phyloP scores from a whole-genome alignment of 2,329 filamentous ascomycete genomes.

The Neoarthrinium moseri region DNA sequence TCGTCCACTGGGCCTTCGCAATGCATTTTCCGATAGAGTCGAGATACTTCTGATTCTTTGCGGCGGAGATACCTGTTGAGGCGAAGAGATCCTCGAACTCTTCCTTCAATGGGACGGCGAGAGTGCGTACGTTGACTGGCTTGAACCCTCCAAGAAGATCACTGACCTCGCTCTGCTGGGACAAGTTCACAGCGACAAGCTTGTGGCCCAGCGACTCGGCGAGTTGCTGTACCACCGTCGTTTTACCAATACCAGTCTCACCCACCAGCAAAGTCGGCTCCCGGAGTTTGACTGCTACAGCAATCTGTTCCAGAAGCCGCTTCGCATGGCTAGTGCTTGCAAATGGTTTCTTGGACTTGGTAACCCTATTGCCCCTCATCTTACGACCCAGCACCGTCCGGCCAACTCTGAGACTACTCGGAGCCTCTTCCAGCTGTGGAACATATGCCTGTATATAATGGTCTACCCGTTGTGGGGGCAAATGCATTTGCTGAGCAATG shows the following conservation, averaged over 20 bases:
- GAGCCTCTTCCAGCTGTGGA: conserved; percentile 64
- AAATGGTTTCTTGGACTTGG: conserved; percentile 66
- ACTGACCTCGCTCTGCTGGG: conserved; percentile 96
- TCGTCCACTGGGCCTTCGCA: conserved; percentile 82
- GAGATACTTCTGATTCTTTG: conserved; percentile 85
- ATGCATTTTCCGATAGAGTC: conserved; percentile 78
- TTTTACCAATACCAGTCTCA: conserved; percentile 98
- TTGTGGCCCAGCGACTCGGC: conserved; percentile 82
- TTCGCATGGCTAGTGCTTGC: conserved; percentile 86
- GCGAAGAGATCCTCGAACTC: conserved; percentile 90
- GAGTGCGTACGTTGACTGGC: conserved; percentile 83
- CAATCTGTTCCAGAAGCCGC: conserved; percentile 83
- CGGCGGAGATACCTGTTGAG: conserved; percentile 78
- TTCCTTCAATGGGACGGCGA: conserved; percentile 87
- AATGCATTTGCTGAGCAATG: conserved; percentile 84
- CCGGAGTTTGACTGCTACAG: conserved; percentile 75
- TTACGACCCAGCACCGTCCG: conserved; percentile 63
- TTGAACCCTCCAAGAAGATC: conserved; percentile 96
- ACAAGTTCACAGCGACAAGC: conserved; percentile 90
- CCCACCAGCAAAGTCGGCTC: conserved; percentile 95
- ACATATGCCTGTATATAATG: conserved; percentile 74
- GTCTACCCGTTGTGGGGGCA: conserved; percentile 77
- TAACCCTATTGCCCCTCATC: conserved; percentile 46
- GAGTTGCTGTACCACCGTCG: conserved; percentile 90
- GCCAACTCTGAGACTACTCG: conserved; percentile 61